Evolutionary conservation across 139 green algal species (phyloP).

Genomic region (Picocystis salinarum): DNA sequence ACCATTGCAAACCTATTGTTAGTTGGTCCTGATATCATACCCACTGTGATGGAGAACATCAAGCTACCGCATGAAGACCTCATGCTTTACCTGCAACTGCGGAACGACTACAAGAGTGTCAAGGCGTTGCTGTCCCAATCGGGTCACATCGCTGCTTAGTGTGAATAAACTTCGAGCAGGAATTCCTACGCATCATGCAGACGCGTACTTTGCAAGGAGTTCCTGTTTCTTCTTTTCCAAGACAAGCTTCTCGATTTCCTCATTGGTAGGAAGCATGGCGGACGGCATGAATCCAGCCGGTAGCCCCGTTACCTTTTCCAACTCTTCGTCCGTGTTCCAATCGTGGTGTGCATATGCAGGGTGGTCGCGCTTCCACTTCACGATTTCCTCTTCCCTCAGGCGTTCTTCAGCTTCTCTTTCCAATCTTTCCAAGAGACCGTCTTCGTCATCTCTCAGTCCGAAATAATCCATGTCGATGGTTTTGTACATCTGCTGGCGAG

Average conservation of each 20-base stretch:
- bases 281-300: slow-evolving; percentile 86
- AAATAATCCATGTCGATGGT: slow-evolving; percentile 91
- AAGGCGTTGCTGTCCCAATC: no score
- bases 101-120: no score
- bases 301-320: no score
- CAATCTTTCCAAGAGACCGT: slow-evolving; percentile 51
- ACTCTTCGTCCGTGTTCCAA: no score
- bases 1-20: no score
- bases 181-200: no score
- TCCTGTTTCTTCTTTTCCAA: slow-evolving; percentile 83
- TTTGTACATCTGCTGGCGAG: slow-evolving; percentile 65
- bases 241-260: slow-evolving; percentile 75
- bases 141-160: no score
- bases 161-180: no score
- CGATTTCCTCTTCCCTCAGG: neutral
- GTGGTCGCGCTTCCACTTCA: neutral
- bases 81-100: no score
- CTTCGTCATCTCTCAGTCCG: slow-evolving; percentile 88
- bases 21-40: no score
- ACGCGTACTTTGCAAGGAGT: slow-evolving; percentile 68
- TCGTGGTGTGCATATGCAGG: slow-evolving; percentile 10
- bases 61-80: no score
- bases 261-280: slow-evolving; percentile 76
- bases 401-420: slow-evolving; percentile 7
- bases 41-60: no score